phyloP scores from a whole-genome alignment of 108 stramenopile species.

The Cylindrotheca closterium region DNA sequence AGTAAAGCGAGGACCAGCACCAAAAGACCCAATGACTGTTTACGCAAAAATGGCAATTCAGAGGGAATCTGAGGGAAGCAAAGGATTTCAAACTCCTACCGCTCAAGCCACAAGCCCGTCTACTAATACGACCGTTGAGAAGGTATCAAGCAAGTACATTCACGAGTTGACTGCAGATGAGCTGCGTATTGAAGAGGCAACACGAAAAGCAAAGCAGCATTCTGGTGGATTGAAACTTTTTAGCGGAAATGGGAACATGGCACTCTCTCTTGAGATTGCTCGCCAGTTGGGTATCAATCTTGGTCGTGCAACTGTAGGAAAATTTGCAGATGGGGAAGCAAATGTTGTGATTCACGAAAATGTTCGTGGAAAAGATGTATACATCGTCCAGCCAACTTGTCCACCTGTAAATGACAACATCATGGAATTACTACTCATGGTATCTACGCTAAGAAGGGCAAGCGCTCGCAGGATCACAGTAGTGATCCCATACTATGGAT shows the following conservation, averaged over 20 bases:
- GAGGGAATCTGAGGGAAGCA: slow-evolving; percentile 16
- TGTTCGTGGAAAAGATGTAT: slow-evolving; percentile 97
- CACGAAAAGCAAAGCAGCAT: slow-evolving; percentile 82
- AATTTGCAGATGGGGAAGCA: slow-evolving; percentile 98
- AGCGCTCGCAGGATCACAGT: slow-evolving; percentile 96
- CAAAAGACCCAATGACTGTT: slow-evolving; percentile 44
- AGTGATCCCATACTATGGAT: slow-evolving; percentile 99
- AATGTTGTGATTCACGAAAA: slow-evolving; percentile 98
- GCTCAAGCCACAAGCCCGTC: slow-evolving; percentile 30
- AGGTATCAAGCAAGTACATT: slow-evolving; percentile 12
- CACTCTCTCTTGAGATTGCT: slow-evolving; percentile 92
- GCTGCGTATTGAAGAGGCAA: slow-evolving; percentile 71
- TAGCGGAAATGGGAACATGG: slow-evolving; percentile 97
- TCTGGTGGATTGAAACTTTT: slow-evolving; percentile 93
- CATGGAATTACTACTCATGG: slow-evolving; percentile 97
- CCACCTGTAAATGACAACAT: slow-evolving; percentile 98
- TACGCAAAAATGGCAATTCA: slow-evolving; percentile 37
- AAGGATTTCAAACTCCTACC: slow-evolving; percentile 1
- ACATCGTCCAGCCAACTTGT: slow-evolving; percentile 97
- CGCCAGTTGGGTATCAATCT: slow-evolving; percentile 93
- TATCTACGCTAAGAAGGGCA: slow-evolving; percentile 93
- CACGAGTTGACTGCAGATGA: slow-evolving; percentile 67
- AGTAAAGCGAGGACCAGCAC: background rate
- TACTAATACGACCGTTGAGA: slow-evolving; percentile 3
- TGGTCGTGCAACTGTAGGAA: slow-evolving; percentile 93